Evolutionary conservation across 1,139 yeast genomes (phyloP).

Genomic region (Lodderomyces metapsilosis): DNA sequence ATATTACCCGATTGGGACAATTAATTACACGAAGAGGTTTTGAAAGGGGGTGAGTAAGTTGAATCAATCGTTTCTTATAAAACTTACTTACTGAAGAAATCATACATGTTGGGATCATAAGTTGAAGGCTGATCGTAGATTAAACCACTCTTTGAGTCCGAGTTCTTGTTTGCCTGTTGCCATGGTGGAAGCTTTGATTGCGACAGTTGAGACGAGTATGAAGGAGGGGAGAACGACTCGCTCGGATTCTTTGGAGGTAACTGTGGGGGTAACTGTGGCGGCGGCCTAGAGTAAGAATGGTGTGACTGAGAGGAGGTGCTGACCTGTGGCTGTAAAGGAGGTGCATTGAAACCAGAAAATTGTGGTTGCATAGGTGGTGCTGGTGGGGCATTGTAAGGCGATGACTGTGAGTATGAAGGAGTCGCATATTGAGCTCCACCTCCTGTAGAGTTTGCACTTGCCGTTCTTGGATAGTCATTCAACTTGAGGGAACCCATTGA

Average conservation of each 20-base stretch:
- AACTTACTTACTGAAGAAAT: conserved; percentile 32
- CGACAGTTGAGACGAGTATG: neutral
- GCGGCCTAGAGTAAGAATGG: conserved; percentile 8
- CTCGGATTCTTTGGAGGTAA: conserved; percentile 21
- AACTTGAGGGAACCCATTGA: too few species aligned
- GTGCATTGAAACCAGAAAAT: neutral
- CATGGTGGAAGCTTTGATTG: conserved; percentile 9
- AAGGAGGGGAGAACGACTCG: neutral
- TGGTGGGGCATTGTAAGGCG: conserved; percentile 5
- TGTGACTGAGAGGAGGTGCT: conserved; percentile 2
- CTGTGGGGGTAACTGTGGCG: conserved; percentile 20
- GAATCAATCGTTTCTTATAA: too few species aligned
- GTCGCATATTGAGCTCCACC: neutral
- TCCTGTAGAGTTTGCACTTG: neutral
- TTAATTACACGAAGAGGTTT: neutral
- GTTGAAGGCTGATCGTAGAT: conserved; percentile 50
- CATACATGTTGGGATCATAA: conserved; percentile 49
- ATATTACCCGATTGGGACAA: conserved; percentile 1
- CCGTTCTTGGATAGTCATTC: too few species aligned
- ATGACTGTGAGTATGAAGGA: conserved; percentile 5
- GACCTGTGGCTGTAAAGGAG: neutral
- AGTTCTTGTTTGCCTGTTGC: conserved; percentile 5
- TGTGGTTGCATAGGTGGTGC: conserved; percentile 4
- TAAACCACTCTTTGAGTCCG: conserved; percentile 18
- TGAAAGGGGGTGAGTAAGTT: neutral